Evolutionary conservation across 352 stramenopile species (phyloP).

Genomic region (Pythium dissotocum): DNA sequence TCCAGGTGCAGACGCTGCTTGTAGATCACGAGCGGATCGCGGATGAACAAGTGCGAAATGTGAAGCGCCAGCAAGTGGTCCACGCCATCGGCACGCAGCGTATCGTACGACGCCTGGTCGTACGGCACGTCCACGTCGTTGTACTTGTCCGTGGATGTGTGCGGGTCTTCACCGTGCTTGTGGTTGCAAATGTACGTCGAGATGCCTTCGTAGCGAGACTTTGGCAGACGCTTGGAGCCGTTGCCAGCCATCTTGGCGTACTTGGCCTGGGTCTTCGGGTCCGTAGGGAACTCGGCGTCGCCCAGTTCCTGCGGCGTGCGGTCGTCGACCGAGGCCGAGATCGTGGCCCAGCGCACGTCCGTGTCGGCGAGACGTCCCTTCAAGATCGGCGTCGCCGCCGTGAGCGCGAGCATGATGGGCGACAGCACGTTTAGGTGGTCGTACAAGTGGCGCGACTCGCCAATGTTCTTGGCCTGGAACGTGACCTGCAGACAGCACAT

Average conservation of each 20-base stretch:
- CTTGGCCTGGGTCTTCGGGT: conserved; percentile 52
- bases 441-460: conserved; percentile 98
- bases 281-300: conserved; percentile 36
- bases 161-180: conserved; percentile 79
- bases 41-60: conserved; percentile 98
- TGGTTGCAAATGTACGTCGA: conserved; percentile 91
- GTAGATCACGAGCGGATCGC: conserved; percentile 97
- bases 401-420: conserved; percentile 98
- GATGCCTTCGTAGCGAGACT: conserved; percentile 93
- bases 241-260: conserved; percentile 93
- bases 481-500: conserved; percentile 99
- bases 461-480: conserved; percentile 97
- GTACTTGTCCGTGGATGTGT: conserved; percentile 82
- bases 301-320: conserved; percentile 83
- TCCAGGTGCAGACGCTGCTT: conserved; percentile 86
- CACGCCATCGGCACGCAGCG: conserved; percentile 90
- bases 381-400: conserved; percentile 97
- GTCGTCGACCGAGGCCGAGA: conserved; percentile 97
- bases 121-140: conserved; percentile 96
- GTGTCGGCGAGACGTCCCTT: conserved; percentile 93
- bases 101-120: conserved; percentile 93
- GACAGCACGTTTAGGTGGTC: conserved; percentile 99
- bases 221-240: conserved; percentile 92
- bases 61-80: conserved; percentile 96
- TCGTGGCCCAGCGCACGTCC: conserved; percentile 95